Evolutionary conservation across 2,329 filamentous ascomycete species (phyloP), one percentile per base, ranked within the genome.

Genomic region (Ciborinia camelliae): DNA sequence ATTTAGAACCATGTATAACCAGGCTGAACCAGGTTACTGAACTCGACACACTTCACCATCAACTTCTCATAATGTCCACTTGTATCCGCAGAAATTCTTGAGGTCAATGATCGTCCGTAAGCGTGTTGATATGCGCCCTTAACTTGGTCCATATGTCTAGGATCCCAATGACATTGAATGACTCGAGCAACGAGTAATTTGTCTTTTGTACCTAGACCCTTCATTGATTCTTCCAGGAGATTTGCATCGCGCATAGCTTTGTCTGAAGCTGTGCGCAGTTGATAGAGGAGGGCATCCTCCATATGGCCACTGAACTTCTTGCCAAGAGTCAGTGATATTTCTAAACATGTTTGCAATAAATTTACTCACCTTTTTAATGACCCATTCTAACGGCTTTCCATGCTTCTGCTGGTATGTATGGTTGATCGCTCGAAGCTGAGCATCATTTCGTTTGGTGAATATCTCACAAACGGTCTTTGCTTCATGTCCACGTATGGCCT

Each of bases 221-320:
- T 84, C 94, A 98, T 98, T 20, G 90, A 82, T 18, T 90, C 90
- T 75, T 97, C 92, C n/a, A 98, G 82, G 5, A 91, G 80, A 28
- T 84, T 79, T 0, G 93, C 95, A 71, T 96, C 93, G 69, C 92
- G 88, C 82, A 91, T 89, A 65, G 91, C 91, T 69, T 89, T 91
- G 77, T 97, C 92, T 7, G 85, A 80, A 3, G 90, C 94, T 15
- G 88, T 82, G 14, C 84, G 84, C n/a, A 97, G 80, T 76, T 97
- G 92, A 75, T 87, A 87, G 32, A 95, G 78, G 0, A 98, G 83
- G 0, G 92, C 92, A 20, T 91, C 85, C 75, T 93, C 82, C 92
- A 98, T 97, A 75, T 98, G 94, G 0, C 94, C 94, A 0, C 88
- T 90, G 77, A 97, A 97, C 73, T 95, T 87, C 79, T 88, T 66